Evolutionary conservation across 108 stramenopile genomes (phyloP).

Genomic region (Aurantiochytrium sp.): DNA sequence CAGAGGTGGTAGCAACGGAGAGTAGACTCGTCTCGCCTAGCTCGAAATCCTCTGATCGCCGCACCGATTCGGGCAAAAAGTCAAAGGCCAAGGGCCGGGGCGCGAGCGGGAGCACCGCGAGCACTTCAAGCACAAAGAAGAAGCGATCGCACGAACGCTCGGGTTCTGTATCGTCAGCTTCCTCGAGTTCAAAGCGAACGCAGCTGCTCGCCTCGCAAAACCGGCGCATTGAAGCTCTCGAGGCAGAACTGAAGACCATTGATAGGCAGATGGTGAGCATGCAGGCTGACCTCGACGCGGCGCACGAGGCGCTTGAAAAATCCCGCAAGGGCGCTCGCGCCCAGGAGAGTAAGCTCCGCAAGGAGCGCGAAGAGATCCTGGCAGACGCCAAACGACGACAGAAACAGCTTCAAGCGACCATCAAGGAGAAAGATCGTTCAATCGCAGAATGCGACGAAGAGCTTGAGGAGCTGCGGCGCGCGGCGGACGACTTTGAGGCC

Average conservation of each 20-base stretch:
- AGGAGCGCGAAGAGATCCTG: neutral
- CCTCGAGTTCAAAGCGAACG: neutral
- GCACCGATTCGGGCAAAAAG: neutral
- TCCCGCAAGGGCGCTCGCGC: neutral
- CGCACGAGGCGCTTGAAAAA: neutral
- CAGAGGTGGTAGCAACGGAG: too few relatives aligned
- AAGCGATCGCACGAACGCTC: neutral
- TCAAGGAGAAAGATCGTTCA: neutral
- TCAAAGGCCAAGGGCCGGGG: neutral
- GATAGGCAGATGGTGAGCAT: neutral
- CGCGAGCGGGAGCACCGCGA: neutral
- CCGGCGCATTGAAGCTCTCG: slow-evolving; percentile 6
- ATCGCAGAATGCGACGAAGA: neutral
- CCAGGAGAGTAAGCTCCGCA: neutral
- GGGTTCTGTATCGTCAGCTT: neutral
- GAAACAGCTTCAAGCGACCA: neutral
- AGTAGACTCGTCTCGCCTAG: too few relatives aligned
- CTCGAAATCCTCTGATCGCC: too few relatives aligned
- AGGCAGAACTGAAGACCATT: neutral
- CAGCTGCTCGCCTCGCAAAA: neutral
- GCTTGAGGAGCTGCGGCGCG: neutral
- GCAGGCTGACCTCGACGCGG: neutral
- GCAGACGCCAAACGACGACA: neutral
- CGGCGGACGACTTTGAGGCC: neutral
- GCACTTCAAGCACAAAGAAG: neutral